phyloP scores from a whole-genome alignment of 768 basidiomycete species.

The Amanita molliuscula region DNA sequence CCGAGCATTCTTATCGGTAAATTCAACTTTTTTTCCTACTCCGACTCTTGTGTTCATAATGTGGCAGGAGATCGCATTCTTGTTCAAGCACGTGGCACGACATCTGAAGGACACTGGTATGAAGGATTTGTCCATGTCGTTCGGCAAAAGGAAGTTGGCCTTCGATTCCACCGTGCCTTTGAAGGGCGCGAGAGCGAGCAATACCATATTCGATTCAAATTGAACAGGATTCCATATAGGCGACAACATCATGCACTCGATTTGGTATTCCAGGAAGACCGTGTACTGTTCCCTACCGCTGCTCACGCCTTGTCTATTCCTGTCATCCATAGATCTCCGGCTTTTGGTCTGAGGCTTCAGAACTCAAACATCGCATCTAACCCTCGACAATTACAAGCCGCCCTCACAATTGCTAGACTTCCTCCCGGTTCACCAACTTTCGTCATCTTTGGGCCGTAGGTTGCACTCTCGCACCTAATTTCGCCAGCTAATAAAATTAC shows the following conservation, averaged over 20 bases:
- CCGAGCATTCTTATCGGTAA: slow-evolving; percentile 35
- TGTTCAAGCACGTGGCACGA: slow-evolving; percentile 26
- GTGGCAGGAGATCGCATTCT: slow-evolving; percentile 36
- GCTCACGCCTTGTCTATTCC: too few relatives aligned
- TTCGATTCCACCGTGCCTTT: slow-evolving; percentile 32
- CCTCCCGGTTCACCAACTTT: slow-evolving; percentile 38
- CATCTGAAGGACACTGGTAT: slow-evolving; percentile 28
- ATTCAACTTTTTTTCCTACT: too few relatives aligned
- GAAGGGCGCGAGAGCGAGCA: too few relatives aligned
- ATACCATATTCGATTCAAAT: slow-evolving; percentile 36
- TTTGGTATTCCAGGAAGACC: slow-evolving; percentile 21
- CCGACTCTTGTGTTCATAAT: too few relatives aligned
- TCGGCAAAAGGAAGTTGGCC: slow-evolving; percentile 27
- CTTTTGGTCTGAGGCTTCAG: too few relatives aligned
- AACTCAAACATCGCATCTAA: slow-evolving; percentile 34
- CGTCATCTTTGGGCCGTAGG: slow-evolving; percentile 51
- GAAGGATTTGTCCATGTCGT: slow-evolving; percentile 40
- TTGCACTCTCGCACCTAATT: too few relatives aligned
- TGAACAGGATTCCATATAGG: slow-evolving; percentile 37
- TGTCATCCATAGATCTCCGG: too few relatives aligned
- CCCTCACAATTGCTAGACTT: slow-evolving; percentile 30
- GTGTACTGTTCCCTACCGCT: slow-evolving; percentile 40
- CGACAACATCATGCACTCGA: slow-evolving; percentile 43
- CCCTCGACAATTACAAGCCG: slow-evolving; percentile 33
- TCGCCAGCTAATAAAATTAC: too few relatives aligned